A percentile compares a stretch with the other conserved stretches of the same genome.
Conservation (phyloP, 352 stramenopile genomes). For the Peronosclerospora sorghi region DNA sequence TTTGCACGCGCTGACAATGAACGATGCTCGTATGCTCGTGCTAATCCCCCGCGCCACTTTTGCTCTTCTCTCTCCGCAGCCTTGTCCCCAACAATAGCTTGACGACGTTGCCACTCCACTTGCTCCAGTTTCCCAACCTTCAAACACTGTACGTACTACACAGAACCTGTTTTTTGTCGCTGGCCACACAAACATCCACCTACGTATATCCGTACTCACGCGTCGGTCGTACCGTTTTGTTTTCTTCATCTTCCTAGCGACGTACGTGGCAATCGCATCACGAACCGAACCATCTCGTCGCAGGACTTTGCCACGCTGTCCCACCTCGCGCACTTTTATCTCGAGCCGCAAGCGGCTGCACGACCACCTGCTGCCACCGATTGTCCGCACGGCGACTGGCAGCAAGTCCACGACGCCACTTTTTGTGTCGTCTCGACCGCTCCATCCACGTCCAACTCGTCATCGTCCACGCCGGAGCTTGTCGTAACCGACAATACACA, state of each 20-base stretch:
- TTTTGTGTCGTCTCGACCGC: slow-evolving; percentile 47
- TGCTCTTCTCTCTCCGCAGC: no score
- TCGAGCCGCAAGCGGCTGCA: slow-evolving; percentile 4
- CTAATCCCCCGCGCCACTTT: neutral
- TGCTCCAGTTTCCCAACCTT: slow-evolving; percentile 33
- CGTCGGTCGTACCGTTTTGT: neutral
- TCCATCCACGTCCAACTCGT: slow-evolving; percentile 11
- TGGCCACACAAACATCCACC: no score
- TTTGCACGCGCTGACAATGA: neutral
- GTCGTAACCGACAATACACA: slow-evolving; percentile 7
- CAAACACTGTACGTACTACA: slow-evolving; percentile 39
- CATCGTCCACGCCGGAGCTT: slow-evolving; percentile 8
- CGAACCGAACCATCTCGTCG: slow-evolving; percentile 29
- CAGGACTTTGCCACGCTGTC: slow-evolving; percentile 24
- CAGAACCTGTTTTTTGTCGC: no score
- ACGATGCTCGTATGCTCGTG: neutral
- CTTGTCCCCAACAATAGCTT: slow-evolving; percentile 38
- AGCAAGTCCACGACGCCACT: slow-evolving; percentile 15
- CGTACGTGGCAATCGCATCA: slow-evolving; percentile 29
- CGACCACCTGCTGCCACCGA: neutral
- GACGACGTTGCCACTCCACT: slow-evolving; percentile 21
- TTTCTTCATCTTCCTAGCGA: slow-evolving; percentile 17
- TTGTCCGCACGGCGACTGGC: slow-evolving; percentile 21
- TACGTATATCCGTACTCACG: no score
- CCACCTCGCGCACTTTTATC: slow-evolving; percentile 19